These are phyloP conservation scores for Rhizopogon vesiculosus DNA, from an alignment of 768 basidiomycete species.

Conservation along the genomic window DNA sequence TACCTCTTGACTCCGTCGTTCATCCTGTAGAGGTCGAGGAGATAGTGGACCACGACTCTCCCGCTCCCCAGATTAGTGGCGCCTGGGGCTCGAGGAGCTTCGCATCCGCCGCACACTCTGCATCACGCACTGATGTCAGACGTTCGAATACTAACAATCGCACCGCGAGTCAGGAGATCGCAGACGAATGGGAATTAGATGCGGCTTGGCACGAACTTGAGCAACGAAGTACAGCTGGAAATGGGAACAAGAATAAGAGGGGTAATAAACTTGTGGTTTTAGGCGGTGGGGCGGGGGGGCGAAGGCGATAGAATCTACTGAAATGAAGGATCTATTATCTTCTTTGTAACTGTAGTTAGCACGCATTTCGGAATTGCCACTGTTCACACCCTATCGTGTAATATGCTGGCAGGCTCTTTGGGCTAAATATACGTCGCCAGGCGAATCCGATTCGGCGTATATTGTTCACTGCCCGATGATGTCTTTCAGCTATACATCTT, in stretches of 20 bases:
- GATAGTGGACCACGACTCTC: slow-evolving; percentile 2
- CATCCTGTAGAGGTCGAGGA: slow-evolving; percentile 13
- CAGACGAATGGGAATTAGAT: slow-evolving; percentile 76
- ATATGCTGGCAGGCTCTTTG: no score
- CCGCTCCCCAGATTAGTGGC: slow-evolving; percentile 32
- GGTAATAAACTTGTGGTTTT: slow-evolving; percentile 66
- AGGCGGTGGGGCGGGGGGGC: slow-evolving; percentile 56
- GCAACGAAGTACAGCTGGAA: slow-evolving; percentile 36
- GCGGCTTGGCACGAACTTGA: slow-evolving; percentile 81
- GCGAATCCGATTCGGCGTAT: no score
- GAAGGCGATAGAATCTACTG: slow-evolving; percentile 31
- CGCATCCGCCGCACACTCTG: slow-evolving; percentile 70
- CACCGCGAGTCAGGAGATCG: slow-evolving; percentile 24
- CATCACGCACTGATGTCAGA: slow-evolving; percentile 27
- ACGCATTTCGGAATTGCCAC: background rate
- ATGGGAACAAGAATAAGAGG: slow-evolving; percentile 55
- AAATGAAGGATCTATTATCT: background rate
- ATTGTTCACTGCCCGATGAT: no score
- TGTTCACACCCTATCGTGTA: background rate
- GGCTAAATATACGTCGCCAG: no score
- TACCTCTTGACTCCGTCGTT: slow-evolving; percentile 5
- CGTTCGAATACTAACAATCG: slow-evolving; percentile 34
- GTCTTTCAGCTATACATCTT: no score
- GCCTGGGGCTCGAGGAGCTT: slow-evolving; percentile 83
- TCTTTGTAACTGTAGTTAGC: slow-evolving; percentile 10